Evolutionary conservation across 139 green algal genomes (phyloP), one percentile per base, ranked within the genome.

Genomic region (Pleodorina starrii): DNA sequence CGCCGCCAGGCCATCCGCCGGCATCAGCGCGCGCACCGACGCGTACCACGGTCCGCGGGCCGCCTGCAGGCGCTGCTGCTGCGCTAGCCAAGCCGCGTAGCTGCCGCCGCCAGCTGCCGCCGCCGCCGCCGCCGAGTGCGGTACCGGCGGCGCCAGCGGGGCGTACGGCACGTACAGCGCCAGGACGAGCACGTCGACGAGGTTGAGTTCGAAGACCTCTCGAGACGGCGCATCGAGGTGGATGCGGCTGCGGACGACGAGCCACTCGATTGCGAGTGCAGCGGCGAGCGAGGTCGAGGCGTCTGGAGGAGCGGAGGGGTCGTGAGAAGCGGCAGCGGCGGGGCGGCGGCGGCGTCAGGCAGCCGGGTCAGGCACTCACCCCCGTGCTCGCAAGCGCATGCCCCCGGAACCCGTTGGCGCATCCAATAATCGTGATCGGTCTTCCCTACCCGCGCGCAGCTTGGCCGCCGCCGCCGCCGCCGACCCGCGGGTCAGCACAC

Each of bases 261-360:
- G 35, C 69, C 83, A 91, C 80, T 93, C 90, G 21, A 91, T 43
- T 7, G 90, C 90, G 7, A 60, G 2, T 0, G 82, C 82, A 21
- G 63, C 82, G 32, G 63, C 82, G 43, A 14, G 12, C 12, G 82
- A 66, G 0, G 63, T 78, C 17, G 82, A 2, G 5, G 63, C 43
- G 17, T 92, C 75, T 82, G 75, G 48, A 42, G 29, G 32, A 21
- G 54, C 29, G 7, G 21, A 66, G 54, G 54, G 54, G 9, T 5
- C 54, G 54, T 14, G 51, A 17, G n/a, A n/a, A n/a, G n/a, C n/a
- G n/a, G n/a, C n/a, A n/a, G n/a, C n/a, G n/a, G n/a, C n/a, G n/a
- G n/a, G n/a, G n/a, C n/a, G n/a, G n/a, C n/a, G n/a, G n/a, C n/a
- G n/a, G n/a, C n/a, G n/a, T n/a, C n/a, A n/a, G n/a, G n/a, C n/a